Percentiles rank a stretch among this genome's conserved stretches.
These are phyloP conservation scores for Tetrastigma voinierianum DNA, from an alignment of 164 flowering plant species.

Conservation along the genomic window DNA sequence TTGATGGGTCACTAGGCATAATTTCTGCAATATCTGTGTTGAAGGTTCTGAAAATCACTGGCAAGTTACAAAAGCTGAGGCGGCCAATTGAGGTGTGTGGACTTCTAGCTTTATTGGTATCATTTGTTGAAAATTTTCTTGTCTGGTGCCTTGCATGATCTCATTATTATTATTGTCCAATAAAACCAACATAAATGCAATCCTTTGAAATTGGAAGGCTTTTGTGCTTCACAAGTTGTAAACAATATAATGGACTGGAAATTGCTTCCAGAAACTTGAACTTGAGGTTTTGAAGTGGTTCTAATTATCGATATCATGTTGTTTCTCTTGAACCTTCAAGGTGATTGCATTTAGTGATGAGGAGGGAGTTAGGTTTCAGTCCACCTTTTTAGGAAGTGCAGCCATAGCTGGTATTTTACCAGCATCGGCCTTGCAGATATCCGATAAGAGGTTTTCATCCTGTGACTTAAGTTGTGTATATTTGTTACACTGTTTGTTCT, in stretches of 20 bases:
- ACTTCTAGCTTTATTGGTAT: not conserved
- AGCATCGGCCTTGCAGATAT: too few relatives aligned
- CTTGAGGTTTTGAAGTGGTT: not conserved
- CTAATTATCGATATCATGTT: too few relatives aligned
- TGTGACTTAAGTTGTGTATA: not conserved
- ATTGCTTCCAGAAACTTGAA: not conserved
- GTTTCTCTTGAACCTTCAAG: slow-evolving; percentile 29
- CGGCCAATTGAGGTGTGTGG: slow-evolving; percentile 92
- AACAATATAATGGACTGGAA: not conserved
- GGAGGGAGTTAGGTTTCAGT: too few relatives aligned
- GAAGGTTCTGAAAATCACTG: slow-evolving; percentile 65
- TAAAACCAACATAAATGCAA: too few relatives aligned
- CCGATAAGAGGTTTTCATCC: slow-evolving; percentile 36
- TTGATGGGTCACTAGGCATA: slow-evolving; percentile 92
- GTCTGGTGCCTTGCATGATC: not conserved
- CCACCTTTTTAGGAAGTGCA: too few relatives aligned
- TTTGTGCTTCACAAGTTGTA: slow-evolving; percentile 4
- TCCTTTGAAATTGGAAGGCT: not conserved
- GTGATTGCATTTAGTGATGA: too few relatives aligned
- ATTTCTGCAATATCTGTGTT: slow-evolving; percentile 81
- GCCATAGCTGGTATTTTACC: too few relatives aligned
- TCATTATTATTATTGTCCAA: not conserved
- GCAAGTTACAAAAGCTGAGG: slow-evolving; percentile 44
- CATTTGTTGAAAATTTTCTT: not conserved
- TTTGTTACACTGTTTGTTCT: not conserved